A percentile compares a stretch with the other conserved stretches of the same genome.
Evolutionary conservation across 2,329 filamentous ascomycete genomes (phyloP).

Genomic region (Ophiocordyceps camponoti-leonardi): DNA sequence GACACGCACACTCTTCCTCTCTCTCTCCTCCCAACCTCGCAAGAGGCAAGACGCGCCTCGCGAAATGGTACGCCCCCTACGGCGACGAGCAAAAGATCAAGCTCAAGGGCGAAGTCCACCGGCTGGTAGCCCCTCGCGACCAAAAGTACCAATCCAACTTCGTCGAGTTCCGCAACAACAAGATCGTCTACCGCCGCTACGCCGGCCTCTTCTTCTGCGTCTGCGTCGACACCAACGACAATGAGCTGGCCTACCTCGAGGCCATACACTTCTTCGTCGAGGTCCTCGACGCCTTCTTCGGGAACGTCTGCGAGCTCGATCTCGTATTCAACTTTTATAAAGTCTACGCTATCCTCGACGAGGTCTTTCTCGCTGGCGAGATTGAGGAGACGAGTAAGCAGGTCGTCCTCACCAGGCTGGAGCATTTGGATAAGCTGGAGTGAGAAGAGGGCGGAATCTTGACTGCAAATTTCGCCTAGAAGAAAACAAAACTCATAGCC

Average conservation of each 20-base stretch:
- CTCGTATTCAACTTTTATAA: conserved; percentile 70
- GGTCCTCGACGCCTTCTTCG: conserved; percentile 95
- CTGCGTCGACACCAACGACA: conserved; percentile 97
- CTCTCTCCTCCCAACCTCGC: too few species aligned
- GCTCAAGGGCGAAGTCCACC: conserved; percentile 96
- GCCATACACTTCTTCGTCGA: conserved; percentile 99
- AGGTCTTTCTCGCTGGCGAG: conserved; percentile 94
- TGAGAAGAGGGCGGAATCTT: neutral
- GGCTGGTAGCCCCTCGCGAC: conserved; percentile 89
- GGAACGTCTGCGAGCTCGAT: conserved; percentile 96
- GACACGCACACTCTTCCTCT: too few species aligned
- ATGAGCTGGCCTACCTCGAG: conserved; percentile 91
- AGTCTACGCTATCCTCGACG: conserved; percentile 95
- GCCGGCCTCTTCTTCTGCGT: conserved; percentile 98
- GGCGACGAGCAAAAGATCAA: conserved; percentile 98
- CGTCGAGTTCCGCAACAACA: conserved; percentile 87
- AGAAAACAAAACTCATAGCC: too few species aligned
- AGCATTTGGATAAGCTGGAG: conserved; percentile 93
- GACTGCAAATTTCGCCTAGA: too few species aligned
- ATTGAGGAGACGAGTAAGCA: conserved; percentile 99
- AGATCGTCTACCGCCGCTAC: conserved; percentile 94
- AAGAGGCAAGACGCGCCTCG: conserved; percentile 93
- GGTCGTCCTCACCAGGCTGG: conserved; percentile 81
- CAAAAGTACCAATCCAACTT: conserved; percentile 99
- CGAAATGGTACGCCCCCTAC: conserved; percentile 98